Conservation (phyloP, 192 early-diverging fungal genomes). For the Gaertneriomyces sp. region DNA sequence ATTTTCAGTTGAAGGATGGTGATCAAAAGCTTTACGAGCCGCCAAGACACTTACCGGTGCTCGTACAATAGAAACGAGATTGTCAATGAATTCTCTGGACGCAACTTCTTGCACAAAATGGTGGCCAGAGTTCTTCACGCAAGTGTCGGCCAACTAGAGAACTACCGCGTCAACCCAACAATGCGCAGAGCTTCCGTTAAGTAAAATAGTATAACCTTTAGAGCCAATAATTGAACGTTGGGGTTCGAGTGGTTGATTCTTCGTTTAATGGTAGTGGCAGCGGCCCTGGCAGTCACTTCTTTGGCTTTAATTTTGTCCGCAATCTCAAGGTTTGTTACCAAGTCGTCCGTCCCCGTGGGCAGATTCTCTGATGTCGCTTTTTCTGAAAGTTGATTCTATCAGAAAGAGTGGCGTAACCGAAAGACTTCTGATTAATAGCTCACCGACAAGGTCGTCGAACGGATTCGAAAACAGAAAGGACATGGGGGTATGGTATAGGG, state of each 20-base stretch:
- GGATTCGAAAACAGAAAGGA: slow-evolving; percentile 38
- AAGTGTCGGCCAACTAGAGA: slow-evolving; percentile 76
- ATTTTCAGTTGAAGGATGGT: no score
- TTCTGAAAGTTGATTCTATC: slow-evolving; percentile 10
- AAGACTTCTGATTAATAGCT: neutral
- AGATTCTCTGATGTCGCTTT: slow-evolving; percentile 88
- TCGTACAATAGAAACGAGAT: slow-evolving; percentile 62
- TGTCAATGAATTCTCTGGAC: slow-evolving; percentile 85
- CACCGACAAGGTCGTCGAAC: slow-evolving; percentile 43
- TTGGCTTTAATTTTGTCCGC: slow-evolving; percentile 91
- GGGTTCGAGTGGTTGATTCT: slow-evolving; percentile 86
- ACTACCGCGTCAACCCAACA: neutral
- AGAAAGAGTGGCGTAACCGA: neutral
- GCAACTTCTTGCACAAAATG: slow-evolving; percentile 85
- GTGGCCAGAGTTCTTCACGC: slow-evolving; percentile 91
- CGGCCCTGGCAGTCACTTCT: slow-evolving; percentile 64
- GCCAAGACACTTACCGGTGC: slow-evolving; percentile 43
- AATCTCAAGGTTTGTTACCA: slow-evolving; percentile 81
- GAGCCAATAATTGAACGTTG: slow-evolving; percentile 85
- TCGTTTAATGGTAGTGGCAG: slow-evolving; percentile 69
- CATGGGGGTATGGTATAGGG: neutral
- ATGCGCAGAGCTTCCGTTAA: neutral
- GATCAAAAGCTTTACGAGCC: no score
- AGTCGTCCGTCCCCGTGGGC: slow-evolving; percentile 80
- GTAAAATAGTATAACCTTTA: slow-evolving; percentile 52